phyloP scores from a whole-genome alignment of 208 protist species.

The Trichomonas tenax region DNA sequence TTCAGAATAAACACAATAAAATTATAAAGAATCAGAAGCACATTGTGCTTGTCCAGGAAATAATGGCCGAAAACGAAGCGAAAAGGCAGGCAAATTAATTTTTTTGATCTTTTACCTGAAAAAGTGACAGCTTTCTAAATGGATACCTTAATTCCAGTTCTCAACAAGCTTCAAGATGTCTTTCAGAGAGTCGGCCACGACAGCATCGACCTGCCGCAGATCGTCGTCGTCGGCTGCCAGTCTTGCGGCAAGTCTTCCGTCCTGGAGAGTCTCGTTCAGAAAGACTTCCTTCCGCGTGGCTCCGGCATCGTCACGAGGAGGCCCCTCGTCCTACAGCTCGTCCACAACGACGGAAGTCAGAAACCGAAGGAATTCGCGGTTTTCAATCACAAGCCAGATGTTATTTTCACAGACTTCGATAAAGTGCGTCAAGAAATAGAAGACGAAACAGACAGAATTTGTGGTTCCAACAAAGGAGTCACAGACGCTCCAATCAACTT shows the following conservation, averaged over 20 bases:
- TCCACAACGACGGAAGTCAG: constrained; percentile 50
- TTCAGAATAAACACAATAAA: too few relatives aligned
- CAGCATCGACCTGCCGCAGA: constrained; percentile 33
- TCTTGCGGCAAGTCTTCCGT: constrained; percentile 54
- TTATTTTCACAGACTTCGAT: constrained; percentile 78
- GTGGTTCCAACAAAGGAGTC: constrained; percentile 78
- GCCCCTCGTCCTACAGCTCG: constrained; percentile 91
- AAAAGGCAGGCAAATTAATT: too few relatives aligned
- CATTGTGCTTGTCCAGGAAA: too few relatives aligned
- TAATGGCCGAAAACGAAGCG: too few relatives aligned
- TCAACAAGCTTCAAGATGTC: constrained; percentile 44
- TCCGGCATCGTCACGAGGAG: constrained; percentile 95
- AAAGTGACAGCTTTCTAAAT: neutral
- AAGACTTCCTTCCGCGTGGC: constrained; percentile 94
- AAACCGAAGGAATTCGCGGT: constrained; percentile 53
- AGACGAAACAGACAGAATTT: constrained; percentile 76
- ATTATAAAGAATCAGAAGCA: too few relatives aligned
- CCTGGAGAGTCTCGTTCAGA: constrained; percentile 91
- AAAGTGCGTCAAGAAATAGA: constrained; percentile 72
- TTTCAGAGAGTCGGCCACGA: constrained; percentile 26
- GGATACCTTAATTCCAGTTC: constrained; percentile 35
- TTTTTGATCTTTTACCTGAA: neutral
- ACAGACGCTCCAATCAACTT: constrained; percentile 85
- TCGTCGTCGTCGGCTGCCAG: constrained; percentile 38
- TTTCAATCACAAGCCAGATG: constrained; percentile 59